phyloP scores from a whole-genome alignment of 2,329 filamentous ascomycete species.

The Didymella pomorum region DNA sequence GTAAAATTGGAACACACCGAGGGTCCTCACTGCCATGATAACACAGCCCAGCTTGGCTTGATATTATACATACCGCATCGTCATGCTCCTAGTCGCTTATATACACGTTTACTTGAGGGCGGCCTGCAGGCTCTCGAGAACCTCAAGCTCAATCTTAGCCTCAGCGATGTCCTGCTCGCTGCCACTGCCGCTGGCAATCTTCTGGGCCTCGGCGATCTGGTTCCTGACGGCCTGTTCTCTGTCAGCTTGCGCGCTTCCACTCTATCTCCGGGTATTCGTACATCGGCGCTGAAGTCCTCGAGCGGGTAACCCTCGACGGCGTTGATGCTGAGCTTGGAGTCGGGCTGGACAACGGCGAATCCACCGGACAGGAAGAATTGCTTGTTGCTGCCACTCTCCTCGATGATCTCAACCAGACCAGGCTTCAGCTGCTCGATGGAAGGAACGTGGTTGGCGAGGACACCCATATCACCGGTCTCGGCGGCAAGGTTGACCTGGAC shows the following conservation, averaged over 20 bases:
- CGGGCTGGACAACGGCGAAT: constrained; percentile 95
- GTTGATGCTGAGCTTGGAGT: constrained; percentile 96
- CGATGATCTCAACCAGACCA: constrained; percentile 91
- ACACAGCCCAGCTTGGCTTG: constrained; percentile 16
- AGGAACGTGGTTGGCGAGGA: constrained; percentile 98
- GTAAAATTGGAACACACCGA: constrained; percentile 1
- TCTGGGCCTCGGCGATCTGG: constrained; percentile 94
- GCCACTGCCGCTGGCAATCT: constrained; percentile 87
- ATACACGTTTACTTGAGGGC: constrained; percentile 76
- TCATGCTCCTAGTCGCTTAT: constrained; percentile 46
- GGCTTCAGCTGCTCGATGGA: constrained; percentile 99
- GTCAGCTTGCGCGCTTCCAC: constrained; percentile 24
- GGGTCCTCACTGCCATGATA: constrained; percentile 14
- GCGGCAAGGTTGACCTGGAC: constrained; percentile 99
- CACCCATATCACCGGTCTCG: constrained; percentile 98
- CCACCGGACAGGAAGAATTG: constrained; percentile 99
- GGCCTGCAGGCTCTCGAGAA: constrained; percentile 83
- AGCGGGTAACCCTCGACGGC: constrained; percentile 93
- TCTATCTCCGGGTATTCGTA: constrained; percentile 37
- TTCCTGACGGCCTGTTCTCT: constrained; percentile 72
- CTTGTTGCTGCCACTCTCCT: constrained; percentile 90
- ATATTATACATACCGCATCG: constrained; percentile 49
- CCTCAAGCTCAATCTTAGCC: constrained; percentile 99
- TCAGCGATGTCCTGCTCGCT: constrained; percentile 98
- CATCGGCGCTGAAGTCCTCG: constrained; percentile 93